phyloP scores from a whole-genome alignment of 495 filamentous ascomycete species.

The Lasiosphaeris hirsuta region DNA sequence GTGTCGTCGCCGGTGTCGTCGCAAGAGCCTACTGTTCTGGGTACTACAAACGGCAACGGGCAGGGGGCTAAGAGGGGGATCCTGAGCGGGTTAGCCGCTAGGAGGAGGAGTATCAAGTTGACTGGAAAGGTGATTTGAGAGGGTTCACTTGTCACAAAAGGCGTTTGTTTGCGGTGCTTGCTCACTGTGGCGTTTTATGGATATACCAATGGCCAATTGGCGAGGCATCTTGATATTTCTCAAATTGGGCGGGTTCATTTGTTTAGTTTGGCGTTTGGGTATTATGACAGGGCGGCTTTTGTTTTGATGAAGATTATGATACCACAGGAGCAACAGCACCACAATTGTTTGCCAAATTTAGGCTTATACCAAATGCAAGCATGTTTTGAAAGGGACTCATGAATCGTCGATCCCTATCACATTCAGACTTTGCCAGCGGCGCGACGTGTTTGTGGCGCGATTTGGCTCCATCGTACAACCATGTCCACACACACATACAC shows the following conservation, averaged over 20 bases:
- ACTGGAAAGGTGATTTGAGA: conserved; percentile 18
- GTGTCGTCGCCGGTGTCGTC: conserved; percentile 26
- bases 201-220: no score
- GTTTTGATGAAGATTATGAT: conserved; percentile 9
- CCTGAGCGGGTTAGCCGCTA: conserved; percentile 39
- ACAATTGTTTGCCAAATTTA: background rate
- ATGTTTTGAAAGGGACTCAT: background rate
- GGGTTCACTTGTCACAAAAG: background rate
- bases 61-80: conserved; percentile 33
- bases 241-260: no score
- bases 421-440: no score
- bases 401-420: no score
- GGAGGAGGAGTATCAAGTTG: conserved; percentile 39
- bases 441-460: no score
- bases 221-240: no score
- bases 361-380: background rate
- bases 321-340: background rate
- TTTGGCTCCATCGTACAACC: no score
- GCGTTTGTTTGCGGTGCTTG: background rate
- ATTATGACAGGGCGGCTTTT: background rate
- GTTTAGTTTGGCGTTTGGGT: no score
- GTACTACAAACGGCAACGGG: conserved; percentile 4
- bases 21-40: background rate
- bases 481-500: no score
- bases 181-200: background rate